A percentile compares a stretch with the other conserved stretches of the same genome.
Conservation (phyloP, 441 rosid species). For the Pelargonium australe region DNA sequence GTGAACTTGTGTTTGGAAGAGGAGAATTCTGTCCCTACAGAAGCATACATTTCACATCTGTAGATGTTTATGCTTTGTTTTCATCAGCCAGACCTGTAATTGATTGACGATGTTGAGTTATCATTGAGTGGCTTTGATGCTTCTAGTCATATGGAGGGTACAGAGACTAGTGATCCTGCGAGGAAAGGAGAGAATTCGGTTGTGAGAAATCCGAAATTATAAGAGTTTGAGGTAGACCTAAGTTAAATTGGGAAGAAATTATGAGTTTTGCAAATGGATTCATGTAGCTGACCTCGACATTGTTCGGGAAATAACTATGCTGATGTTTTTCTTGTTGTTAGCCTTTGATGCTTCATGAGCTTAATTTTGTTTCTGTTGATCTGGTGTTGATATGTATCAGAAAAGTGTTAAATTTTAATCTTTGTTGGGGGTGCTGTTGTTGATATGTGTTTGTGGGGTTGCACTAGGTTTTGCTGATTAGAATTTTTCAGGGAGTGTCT, state of each 20-base stretch:
- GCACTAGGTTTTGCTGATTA: constrained; percentile 15
- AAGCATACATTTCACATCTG: no score
- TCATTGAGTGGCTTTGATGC: no score
- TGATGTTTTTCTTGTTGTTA: neutral
- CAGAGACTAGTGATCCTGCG: no score
- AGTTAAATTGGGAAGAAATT: neutral
- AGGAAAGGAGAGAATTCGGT: no score
- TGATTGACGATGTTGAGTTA: no score
- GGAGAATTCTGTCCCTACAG: no score
- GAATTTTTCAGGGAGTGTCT: constrained; percentile 13
- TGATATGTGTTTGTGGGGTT: neutral
- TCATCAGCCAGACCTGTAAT: no score
- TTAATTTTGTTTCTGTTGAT: neutral
- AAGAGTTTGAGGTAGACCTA: neutral
- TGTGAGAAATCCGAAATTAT: neutral
- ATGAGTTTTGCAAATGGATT: no score
- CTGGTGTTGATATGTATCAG: neutral
- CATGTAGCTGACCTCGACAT: neutral
- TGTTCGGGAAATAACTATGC: neutral
- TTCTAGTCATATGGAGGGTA: no score
- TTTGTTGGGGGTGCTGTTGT: neutral
- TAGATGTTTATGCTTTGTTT: no score
- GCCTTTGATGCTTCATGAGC: neutral
- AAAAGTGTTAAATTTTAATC: neutral
- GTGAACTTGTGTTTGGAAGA: no score